Conservation (phyloP, 1,284 basidiomycete genomes). For the Pseudozyma pruni region DNA sequence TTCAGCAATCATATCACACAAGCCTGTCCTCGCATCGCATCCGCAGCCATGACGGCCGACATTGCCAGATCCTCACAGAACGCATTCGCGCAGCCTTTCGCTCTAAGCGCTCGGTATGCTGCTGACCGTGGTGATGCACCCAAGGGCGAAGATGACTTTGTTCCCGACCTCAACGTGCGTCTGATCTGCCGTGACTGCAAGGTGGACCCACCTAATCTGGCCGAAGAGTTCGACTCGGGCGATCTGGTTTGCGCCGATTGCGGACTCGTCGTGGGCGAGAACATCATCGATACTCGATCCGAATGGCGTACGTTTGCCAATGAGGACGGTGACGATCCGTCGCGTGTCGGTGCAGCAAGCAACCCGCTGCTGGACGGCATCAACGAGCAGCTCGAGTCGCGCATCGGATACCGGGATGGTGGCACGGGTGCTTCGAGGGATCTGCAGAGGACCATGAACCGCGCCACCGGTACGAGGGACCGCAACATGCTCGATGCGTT, state of each 20-base stretch:
- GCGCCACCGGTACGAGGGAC: conserved; percentile 77
- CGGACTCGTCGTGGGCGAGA: conserved; percentile 92
- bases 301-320: conserved; percentile 99
- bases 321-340: conserved; percentile 94
- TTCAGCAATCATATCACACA: conserved; percentile 7
- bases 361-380: conserved; percentile 90
- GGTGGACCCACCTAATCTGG: conserved; percentile 89
- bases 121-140: conserved; percentile 57
- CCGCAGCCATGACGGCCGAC: conserved; percentile 43
- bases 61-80: conserved; percentile 44
- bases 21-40: conserved; percentile 3
- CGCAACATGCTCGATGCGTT: conserved; percentile 87
- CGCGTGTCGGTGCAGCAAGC: conserved; percentile 95
- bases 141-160: conserved; percentile 58
- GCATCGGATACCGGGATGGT: conserved; percentile 93
- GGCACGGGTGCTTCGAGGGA: conserved; percentile 91
- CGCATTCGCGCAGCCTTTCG: conserved; percentile 58
- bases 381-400: conserved; percentile 90
- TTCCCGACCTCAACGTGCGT: conserved; percentile 62
- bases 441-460: conserved; percentile 87
- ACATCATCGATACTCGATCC: conserved; percentile 95
- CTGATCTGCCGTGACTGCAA: conserved; percentile 86
- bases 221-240: conserved; percentile 96
- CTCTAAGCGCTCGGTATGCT: conserved; percentile 60
- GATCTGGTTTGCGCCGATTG: conserved; percentile 97